Percentiles rank a stretch among this genome's conserved stretches.
Evolutionary conservation across 306 rosid species (phyloP).

Genomic region (Citrullus mucosospermus): DNA sequence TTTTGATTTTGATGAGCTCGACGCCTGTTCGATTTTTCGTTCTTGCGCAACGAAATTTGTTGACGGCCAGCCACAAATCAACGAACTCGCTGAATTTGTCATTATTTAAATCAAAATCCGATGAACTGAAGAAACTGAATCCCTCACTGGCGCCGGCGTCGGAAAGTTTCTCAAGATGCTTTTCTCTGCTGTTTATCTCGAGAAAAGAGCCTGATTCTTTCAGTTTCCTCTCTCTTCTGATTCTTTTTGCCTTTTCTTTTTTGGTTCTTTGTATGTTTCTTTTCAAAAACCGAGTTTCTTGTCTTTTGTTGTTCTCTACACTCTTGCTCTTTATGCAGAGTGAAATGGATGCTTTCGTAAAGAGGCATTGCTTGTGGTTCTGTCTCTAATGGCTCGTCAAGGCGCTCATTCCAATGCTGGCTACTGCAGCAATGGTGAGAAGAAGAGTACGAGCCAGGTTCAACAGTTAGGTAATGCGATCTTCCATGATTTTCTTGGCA

Average conservation of each 20-base stretch:
- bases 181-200: neutral
- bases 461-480: neutral
- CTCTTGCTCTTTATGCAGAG: slow-evolving; percentile 3
- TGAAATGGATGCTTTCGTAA: slow-evolving; percentile 1
- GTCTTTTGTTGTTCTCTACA: slow-evolving; percentile 1
- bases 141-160: neutral
- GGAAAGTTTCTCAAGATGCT: neutral
- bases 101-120: neutral
- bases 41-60: neutral
- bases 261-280: neutral
- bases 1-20: neutral
- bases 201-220: slow-evolving; percentile 1
- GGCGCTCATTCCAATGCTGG: neutral
- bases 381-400: neutral
- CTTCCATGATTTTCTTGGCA: slow-evolving; percentile 14
- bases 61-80: neutral
- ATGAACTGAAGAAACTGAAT: neutral
- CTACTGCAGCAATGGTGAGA: neutral
- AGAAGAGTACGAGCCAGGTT: neutral
- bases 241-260: neutral
- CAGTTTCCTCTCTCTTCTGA: neutral
- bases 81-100: neutral
- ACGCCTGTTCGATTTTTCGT: neutral
- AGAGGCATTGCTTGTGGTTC: neutral
- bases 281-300: neutral